Evolutionary conservation across 345 rosid species (phyloP).

Genomic region (Camelina neglecta): DNA sequence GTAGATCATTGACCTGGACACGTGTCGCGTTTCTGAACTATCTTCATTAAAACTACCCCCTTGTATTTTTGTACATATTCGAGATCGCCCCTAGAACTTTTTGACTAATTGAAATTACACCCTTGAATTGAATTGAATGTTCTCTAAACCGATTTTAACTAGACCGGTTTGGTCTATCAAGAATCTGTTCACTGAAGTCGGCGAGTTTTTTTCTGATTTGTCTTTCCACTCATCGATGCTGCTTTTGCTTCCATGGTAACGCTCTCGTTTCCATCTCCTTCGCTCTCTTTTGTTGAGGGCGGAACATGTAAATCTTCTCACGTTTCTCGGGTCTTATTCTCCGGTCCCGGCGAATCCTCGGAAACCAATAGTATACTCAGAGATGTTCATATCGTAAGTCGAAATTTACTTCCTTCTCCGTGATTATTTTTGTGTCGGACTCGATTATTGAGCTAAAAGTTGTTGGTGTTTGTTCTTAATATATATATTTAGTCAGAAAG

Average conservation of each 20-base stretch:
- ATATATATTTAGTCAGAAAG: conserved; percentile 52
- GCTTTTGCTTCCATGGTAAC: conserved; percentile 53
- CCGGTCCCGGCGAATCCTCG: conserved; percentile 46
- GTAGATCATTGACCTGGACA: conserved; percentile 29
- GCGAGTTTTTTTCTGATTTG: conserved; percentile 1
- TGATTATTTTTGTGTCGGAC: neutral
- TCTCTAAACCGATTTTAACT: neutral
- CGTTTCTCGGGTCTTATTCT: conserved; percentile 53
- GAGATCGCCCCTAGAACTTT: neutral
- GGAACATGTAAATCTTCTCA: conserved; percentile 49
- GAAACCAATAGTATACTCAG: conserved; percentile 46
- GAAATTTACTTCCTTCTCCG: neutral
- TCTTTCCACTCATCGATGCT: conserved; percentile 13
- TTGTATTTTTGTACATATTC: neutral
- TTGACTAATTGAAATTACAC: too few relatives aligned
- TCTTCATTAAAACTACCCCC: neutral
- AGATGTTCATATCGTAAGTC: conserved; percentile 82
- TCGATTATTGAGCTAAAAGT: neutral
- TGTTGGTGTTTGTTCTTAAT: conserved; percentile 15
- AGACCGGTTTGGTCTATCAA: conserved; percentile 21
- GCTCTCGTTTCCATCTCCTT: conserved; percentile 65
- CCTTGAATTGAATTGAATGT: too few relatives aligned
- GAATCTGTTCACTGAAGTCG: conserved; percentile 16
- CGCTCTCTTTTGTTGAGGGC: conserved; percentile 60
- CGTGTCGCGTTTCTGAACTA: neutral